Base-by-base conservation (phyloP, 164 flowering plant genomes). In the Chimonanthus praecox region DNA sequence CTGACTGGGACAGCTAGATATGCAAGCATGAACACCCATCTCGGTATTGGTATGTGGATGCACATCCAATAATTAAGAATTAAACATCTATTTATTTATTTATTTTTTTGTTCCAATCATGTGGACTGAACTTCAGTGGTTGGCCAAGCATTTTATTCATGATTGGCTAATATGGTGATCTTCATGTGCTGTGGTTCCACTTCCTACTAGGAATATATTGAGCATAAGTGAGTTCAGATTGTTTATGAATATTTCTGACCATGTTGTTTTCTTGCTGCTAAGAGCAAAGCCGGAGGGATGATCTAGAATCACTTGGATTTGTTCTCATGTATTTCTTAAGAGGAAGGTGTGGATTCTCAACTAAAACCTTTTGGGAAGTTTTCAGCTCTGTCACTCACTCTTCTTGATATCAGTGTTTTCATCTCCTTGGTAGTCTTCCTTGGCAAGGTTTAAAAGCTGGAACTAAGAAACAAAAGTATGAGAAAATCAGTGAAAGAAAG, bases 381-480 rank as follows among this genome's bases (percentile, higher is more conserved):
- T 21, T 10, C 65, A 63, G 2, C 10, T 15, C 45, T 71, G 21
- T 44, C 43, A 45, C 45, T 20, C 11, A 3, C n/a, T 6, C 16
- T 45, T 66, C 45, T 58, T 7, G 11, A 64, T 47, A 13, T 48
- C 0, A 33, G 15, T 70, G 45, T 49, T 5, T 66, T 49, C 48
- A 43, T 16, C 61, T 18, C 71, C 45, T 51, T 72, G 49, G 54
- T 72, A 92, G 97, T 80, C 97, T 92, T 84, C 97, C 97, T 18
- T 92, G 97, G 98, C 98, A 93, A 84, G 98, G 98, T 72, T 85
- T 93, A 21, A 93, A 89, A 84, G 98, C 98, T 49, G 98, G 97
- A 78, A 93, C 88, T 64, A 93, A 93, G 83, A 93, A 93, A 71
- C 97, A 91, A 75, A 93, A 93, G 80, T 93, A 93, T 80, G 98